phyloP scores from a whole-genome alignment of 371 early-diverging fungal species.

The Zychaea mexicana region DNA sequence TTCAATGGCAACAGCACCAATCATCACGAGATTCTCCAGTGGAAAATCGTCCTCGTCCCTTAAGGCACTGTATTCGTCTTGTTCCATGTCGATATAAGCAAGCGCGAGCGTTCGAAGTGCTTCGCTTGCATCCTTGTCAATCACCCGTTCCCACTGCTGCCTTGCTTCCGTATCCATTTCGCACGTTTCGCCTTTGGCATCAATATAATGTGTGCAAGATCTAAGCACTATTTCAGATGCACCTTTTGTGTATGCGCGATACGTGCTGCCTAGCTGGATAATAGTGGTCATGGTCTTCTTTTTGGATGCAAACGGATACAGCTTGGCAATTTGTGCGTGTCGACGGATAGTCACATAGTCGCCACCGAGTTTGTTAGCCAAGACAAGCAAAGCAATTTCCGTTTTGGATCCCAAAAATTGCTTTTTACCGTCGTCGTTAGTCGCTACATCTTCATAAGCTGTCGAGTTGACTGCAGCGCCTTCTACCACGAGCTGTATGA shows the following conservation, averaged over 20 bases:
- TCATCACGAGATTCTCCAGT: conserved; percentile 62
- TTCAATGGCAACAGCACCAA: conserved; percentile 89
- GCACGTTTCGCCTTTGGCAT: conserved; percentile 51
- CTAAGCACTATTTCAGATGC: conserved; percentile 85
- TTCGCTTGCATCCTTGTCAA: conserved; percentile 76
- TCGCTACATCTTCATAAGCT: conserved; percentile 81
- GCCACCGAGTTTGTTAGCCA: conserved; percentile 62
- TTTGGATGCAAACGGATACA: conserved; percentile 81
- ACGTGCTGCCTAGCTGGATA: conserved; percentile 46
- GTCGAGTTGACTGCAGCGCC: conserved; percentile 86
- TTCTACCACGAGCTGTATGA: conserved; percentile 54
- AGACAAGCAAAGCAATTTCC: conserved; percentile 89
- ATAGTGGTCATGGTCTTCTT: conserved; percentile 82
- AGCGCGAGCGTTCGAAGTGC: conserved; percentile 90
- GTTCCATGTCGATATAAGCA: conserved; percentile 72
- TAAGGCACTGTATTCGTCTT: conserved; percentile 14
- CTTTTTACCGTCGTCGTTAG: conserved; percentile 58
- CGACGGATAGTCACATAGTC: conserved; percentile 64
- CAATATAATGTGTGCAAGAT: conserved; percentile 62
- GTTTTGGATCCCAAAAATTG: conserved; percentile 91
- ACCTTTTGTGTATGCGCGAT: conserved; percentile 75
- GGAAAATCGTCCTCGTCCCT: conserved; percentile 57
- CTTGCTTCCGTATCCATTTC: conserved; percentile 52
- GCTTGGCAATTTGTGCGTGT: conserved; percentile 51
- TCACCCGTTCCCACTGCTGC: conserved; percentile 57